Evolutionary conservation across 2,329 filamentous ascomycete genomes (phyloP), one percentile per base, ranked within the genome.

Genomic region (Apiospora sp.): DNA sequence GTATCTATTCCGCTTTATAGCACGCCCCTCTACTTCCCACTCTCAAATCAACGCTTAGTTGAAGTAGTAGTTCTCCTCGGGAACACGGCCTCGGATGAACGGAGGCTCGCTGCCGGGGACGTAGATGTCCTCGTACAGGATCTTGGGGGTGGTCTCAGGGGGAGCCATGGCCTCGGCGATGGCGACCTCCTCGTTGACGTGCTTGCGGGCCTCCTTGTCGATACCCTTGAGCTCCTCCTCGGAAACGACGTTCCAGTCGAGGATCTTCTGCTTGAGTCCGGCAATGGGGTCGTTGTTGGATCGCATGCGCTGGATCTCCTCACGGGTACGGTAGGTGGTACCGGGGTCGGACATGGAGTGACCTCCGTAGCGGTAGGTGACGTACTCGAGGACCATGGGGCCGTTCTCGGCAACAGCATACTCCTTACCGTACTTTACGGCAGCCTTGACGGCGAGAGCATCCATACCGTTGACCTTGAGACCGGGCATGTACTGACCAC

Each of bases 381-480:
- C 95, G 85, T 98, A 99, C 88, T 99, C 96, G 84, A 97, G 93
- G 80, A 99, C 96, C 75, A 99, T 90, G 77, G 96, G 96, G 75
- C 96, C 96, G 84, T 98, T 95, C 83, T 93, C 95, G 74, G 90
- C 87, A 74, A 89, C 86, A 76, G 94, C 93, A 88, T 92, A 97
- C 82, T 97, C 90, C 88, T 96, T 98, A 82, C 93, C 95, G 87
- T 98, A 95, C 86, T 96, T 89, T 80, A 98, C 95, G 76, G 96
- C 96, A 71, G 96, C 95, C 90, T 98, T 98, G 84, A 98, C 96
- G 76, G 96, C 96, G 75, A 99, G 93, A 79, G 98, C 95, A 83
- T 99, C 96, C 96, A 99, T 99, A 82, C 94, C 96, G 87, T 99
- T 99, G 85, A 99, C 94, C 91, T 99, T 99, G 80, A 99, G 91